phyloP scores from a whole-genome alignment of 2,329 filamentous ascomycete genomes.

The Hypoxylon sp. region DNA sequence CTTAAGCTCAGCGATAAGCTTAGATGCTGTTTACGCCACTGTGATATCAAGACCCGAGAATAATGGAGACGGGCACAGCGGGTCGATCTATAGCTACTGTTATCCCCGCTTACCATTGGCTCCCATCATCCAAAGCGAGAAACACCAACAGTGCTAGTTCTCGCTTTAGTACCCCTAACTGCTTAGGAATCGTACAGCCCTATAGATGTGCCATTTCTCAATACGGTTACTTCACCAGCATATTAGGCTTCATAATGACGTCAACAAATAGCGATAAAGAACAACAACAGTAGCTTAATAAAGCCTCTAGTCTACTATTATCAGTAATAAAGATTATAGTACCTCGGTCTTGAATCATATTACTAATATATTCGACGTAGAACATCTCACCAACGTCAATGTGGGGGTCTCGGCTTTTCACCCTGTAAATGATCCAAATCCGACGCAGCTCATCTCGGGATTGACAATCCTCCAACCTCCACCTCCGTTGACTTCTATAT shows the following conservation, averaged over 20 bases:
- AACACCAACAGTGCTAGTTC: too few species aligned
- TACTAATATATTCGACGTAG: background rate
- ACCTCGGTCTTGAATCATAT: background rate
- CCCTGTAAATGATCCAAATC: slow-evolving; percentile 19
- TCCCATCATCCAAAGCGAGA: background rate
- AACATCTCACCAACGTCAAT: background rate
- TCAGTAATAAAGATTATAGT: background rate
- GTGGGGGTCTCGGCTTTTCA: slow-evolving; percentile 16
- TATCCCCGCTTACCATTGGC: background rate
- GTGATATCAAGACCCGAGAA: slow-evolving; percentile 25
- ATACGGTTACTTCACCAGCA: background rate
- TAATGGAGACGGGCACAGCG: background rate
- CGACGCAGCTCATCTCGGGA: slow-evolving; percentile 3
- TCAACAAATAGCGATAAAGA: background rate
- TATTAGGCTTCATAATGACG: background rate
- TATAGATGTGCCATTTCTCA: background rate
- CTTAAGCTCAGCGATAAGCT: background rate
- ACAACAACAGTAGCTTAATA: background rate
- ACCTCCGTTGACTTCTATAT: background rate
- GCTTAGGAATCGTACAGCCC: background rate
- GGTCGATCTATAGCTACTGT: background rate
- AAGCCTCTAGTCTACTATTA: background rate
- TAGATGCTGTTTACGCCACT: slow-evolving; percentile 12
- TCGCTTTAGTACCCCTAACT: background rate
- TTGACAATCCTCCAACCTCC: background rate